Base-by-base conservation (phyloP, 2,329 filamentous ascomycete genomes). In the Nectriaceae sp. region DNA sequence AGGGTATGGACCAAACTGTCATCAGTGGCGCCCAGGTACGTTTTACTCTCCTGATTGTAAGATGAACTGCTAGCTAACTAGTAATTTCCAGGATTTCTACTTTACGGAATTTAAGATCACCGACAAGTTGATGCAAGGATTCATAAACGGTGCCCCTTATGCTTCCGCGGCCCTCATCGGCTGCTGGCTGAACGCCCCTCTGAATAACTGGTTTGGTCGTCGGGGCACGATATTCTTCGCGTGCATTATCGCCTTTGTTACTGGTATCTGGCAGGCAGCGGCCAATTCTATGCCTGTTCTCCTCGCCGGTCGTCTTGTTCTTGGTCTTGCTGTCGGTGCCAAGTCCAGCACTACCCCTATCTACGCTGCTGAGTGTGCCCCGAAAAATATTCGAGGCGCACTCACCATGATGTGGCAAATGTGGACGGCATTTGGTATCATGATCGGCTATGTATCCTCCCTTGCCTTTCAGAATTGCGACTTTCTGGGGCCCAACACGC, bases 401-500 rank as follows among this genome's bases (percentile, higher is more conserved):
- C 74, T 93, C 10, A 87, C 90, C 53, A 92, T 93, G 88, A 85
- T 84, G 58, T 92, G 88, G 88, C 77, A 68, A 50, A 63, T 60
- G 51, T 65, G 56, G 54, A 65, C 61, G 2, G 66, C 65, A 16
- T 70, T 74, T 11, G 68, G 70, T 3, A 79, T 68, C 44, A 66
- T 65, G 49, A 56, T 76, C 6, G 80, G 80, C 20, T 79, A 75
- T 60, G 72, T 69, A 21, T 76, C 71, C 42, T 77, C 79, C 75
- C 57, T 76, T 76, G 56, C 78, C 69, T 52, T 80, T 76, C 54
- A 78, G 56, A 70, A 81, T 40, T 71, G 71, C 2, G 77, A 75
- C 18, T 54, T 57, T 11, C 76, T 82, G 31, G 72, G 78, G 19
- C 18, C 44, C 40, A 31, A 64, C 39, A 52, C 61, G 3, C 65